Base-by-base conservation (phyloP, 1,139 yeast genomes). In the Diutina ranongensis region DNA sequence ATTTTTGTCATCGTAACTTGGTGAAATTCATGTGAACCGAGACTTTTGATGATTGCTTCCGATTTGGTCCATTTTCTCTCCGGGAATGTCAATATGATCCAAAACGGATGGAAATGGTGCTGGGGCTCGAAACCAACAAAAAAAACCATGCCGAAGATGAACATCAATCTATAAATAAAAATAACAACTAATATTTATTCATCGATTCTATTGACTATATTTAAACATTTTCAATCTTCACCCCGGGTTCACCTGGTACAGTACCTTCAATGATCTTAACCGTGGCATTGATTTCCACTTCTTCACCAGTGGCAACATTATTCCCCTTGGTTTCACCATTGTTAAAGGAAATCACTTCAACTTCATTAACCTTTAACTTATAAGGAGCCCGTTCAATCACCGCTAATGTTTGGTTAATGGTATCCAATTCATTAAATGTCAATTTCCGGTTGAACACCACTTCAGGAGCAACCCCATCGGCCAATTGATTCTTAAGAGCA, bases 201-300 rank as follows among this genome's bases (percentile, higher is more conserved):
- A 25, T 10, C 5, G 28, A 7, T 25, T 25, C 28, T 25, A 25
- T 25, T 25, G 10, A 25, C 28, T 25, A 25, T 25, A 25, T 10
- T 38, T 44, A 44, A 15, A 76, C 60, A 59, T 89, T 89, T 55
- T 68, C 76, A 55, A 92, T 74, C 54, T 79, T 64, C 56, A 92
- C 79, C 58, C 95, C 96, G 40, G 98, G 98, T 56, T 77, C 76
- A 50, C 98, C 98, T 46, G 98, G 98, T 50, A 85, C 80, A 34
- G 98, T 94, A 52, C 75, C 74, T 51, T 85, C 95, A 49, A 85
- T 72, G 48, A 80, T 76, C 72, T 85, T 88, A 48, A 83, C 78
- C 48, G 74, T 69, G 49, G 76, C 68, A 27, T 65, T 59, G 52
- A 88, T 72, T 52, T 74, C 84, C 47, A 82, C 83, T 47, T 76